A percentile compares a stretch with the other conserved stretches of the same genome.
These are phyloP conservation scores for Cladosporium halotolerans DNA, from an alignment of 2,329 filamentous ascomycete species.

Conservation along the genomic window DNA sequence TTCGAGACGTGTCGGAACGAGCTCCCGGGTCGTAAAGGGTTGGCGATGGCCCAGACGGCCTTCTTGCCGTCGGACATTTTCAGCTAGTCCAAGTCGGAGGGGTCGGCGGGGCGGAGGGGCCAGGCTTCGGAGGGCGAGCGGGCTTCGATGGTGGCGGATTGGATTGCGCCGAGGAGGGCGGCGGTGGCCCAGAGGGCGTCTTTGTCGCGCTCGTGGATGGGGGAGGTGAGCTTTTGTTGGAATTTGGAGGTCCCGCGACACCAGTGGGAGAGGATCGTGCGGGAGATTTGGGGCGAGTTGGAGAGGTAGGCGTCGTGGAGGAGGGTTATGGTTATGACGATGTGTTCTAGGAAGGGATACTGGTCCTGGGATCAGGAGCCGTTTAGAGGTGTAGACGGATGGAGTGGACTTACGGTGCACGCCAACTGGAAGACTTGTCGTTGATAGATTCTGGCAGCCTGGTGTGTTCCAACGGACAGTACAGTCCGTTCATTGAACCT, in stretches of 20 bases:
- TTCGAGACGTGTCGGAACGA: constrained; percentile 34
- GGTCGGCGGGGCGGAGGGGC: constrained; percentile 45
- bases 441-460: constrained; percentile 19
- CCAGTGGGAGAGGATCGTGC: constrained; percentile 41
- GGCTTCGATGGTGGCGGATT: constrained; percentile 42
- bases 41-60: constrained; percentile 46
- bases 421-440: constrained; percentile 14
- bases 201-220: constrained; percentile 34
- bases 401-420: constrained; percentile 5
- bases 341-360: constrained; percentile 51
- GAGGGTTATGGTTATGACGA: constrained; percentile 46
- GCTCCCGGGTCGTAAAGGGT: constrained; percentile 45
- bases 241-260: constrained; percentile 46
- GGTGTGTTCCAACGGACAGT: constrained; percentile 21
- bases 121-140: constrained; percentile 44
- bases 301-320: constrained; percentile 47
- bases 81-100: constrained; percentile 52
- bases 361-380: constrained; percentile 16
- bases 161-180: constrained; percentile 41
- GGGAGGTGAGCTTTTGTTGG: constrained; percentile 36
- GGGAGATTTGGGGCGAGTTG: constrained; percentile 20
- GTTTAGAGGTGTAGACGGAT: background rate
- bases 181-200: constrained; percentile 45
- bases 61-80: constrained; percentile 52
- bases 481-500: constrained; percentile 22